phyloP scores from a whole-genome alignment of 2,329 filamentous ascomycete species.

The Calonectria montana region DNA sequence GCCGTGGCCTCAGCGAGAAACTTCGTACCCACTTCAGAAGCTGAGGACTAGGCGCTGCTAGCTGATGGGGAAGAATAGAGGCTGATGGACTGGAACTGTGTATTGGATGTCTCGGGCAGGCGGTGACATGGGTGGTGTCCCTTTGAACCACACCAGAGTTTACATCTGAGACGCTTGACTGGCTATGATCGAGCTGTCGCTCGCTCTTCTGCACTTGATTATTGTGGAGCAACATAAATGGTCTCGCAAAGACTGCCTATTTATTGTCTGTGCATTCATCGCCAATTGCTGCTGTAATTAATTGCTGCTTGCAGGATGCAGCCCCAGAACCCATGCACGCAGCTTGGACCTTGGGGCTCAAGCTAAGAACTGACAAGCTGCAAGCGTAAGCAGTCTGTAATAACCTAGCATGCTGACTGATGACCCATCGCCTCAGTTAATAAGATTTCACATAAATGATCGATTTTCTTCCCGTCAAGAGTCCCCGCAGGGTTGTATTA shows the following conservation, averaged over 20 bases:
- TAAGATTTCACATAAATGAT: neutral
- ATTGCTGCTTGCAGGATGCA: neutral
- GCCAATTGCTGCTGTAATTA: neutral
- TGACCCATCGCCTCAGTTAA: neutral
- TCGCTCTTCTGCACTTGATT: neutral
- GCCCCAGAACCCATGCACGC: neutral
- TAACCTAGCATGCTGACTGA: slow-evolving; percentile 18
- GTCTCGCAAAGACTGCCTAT: neutral
- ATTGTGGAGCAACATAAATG: neutral
- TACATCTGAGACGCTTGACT: neutral
- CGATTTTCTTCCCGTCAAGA: neutral
- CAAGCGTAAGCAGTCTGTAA: slow-evolving; percentile 23
- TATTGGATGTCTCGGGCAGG: neutral
- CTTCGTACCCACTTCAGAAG: neutral
- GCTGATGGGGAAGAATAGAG: neutral
- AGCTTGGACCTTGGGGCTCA: neutral
- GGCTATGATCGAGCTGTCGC: neutral
- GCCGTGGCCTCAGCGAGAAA: neutral
- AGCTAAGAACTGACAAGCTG: neutral
- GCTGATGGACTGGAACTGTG: no score
- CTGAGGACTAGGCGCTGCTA: neutral
- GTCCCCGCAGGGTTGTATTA: neutral
- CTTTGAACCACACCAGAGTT: neutral
- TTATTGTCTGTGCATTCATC: slow-evolving; percentile 1
- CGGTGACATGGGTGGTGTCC: neutral